These are phyloP conservation scores for Lumnitzera racemosa DNA, from an alignment of 345 rosid genomes.

Conservation along the genomic window DNA sequence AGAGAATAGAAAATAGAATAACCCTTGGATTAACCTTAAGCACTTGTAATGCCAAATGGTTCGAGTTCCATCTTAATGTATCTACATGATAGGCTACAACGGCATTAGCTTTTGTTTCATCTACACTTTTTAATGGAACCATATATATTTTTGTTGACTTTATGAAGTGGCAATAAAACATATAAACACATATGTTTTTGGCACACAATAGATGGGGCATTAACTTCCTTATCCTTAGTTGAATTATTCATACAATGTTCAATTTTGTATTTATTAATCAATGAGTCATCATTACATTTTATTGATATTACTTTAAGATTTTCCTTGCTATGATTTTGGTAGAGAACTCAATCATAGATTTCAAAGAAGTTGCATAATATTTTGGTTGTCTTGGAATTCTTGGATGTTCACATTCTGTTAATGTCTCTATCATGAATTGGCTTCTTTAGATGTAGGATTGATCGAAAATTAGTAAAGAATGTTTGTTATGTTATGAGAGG, in stretches of 20 bases:
- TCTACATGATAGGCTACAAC: slow-evolving; percentile 77
- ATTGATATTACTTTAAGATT: slow-evolving; percentile 50
- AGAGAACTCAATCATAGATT: slow-evolving; percentile 74
- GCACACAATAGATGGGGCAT: slow-evolving; percentile 36
- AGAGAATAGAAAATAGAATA: slow-evolving; percentile 72
- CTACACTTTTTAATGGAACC: slow-evolving; percentile 53
- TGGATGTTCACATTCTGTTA: slow-evolving; percentile 57
- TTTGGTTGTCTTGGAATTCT: slow-evolving; percentile 65
- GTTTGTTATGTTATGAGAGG: slow-evolving; percentile 45
- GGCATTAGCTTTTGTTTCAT: slow-evolving; percentile 56
- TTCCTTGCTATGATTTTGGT: slow-evolving; percentile 44
- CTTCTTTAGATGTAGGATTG: slow-evolving; percentile 53
- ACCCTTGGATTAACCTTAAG: slow-evolving; percentile 70
- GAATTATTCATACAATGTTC: slow-evolving; percentile 25
- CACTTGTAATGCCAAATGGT: too few species aligned
- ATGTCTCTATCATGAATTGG: slow-evolving; percentile 52
- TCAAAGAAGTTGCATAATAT: slow-evolving; percentile 70
- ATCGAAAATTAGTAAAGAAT: slow-evolving; percentile 44
- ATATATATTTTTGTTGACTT: slow-evolving; percentile 38
- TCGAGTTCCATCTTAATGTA: slow-evolving; percentile 79
- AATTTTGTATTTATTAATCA: slow-evolving; percentile 43
- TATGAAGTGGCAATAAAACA: slow-evolving; percentile 77
- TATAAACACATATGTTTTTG: too few species aligned
- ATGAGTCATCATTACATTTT: slow-evolving; percentile 32
- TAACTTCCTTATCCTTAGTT: slow-evolving; percentile 6